A percentile compares a stretch with the other conserved stretches of the same genome.
phyloP scores from a whole-genome alignment of 345 rosid species.

The Salix purpurea region DNA sequence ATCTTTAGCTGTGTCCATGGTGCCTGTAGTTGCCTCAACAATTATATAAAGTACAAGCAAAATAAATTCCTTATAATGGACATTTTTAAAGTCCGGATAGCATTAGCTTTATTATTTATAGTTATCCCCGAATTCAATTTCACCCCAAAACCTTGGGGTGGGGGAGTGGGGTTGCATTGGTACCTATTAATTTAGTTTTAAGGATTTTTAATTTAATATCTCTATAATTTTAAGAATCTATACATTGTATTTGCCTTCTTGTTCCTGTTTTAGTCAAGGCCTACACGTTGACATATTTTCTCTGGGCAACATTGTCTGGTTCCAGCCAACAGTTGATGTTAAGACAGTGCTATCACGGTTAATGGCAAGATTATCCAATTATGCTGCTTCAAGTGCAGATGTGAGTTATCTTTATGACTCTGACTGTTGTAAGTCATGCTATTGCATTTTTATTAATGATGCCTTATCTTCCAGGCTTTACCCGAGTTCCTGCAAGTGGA shows the following conservation, averaged over 20 bases:
- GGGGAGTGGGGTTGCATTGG: not conserved
- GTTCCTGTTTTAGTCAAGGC: not conserved
- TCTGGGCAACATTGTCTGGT: slow-evolving; percentile 10
- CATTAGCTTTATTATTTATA: not conserved
- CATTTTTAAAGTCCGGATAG: not conserved
- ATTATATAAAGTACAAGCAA: not conserved
- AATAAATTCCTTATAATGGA: not conserved
- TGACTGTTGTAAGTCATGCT: not conserved
- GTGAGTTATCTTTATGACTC: slow-evolving; percentile 11
- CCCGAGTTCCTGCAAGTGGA: slow-evolving; percentile 95
- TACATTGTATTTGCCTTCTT: not conserved
- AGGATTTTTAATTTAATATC: not conserved
- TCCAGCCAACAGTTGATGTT: slow-evolving; percentile 88
- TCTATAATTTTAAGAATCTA: not conserved
- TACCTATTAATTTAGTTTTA: not conserved
- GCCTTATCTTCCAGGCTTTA: slow-evolving; percentile 42
- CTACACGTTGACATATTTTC: slow-evolving; percentile 7
- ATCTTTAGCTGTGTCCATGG: not conserved
- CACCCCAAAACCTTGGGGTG: not conserved
- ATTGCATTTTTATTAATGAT: not conserved
- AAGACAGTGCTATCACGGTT: slow-evolving; percentile 88
- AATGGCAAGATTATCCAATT: slow-evolving; percentile 94
- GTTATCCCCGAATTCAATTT: not conserved
- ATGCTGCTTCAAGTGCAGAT: slow-evolving; percentile 80
- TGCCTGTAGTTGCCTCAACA: not conserved